phyloP scores from a whole-genome alignment of 192 early-diverging fungal genomes.

The Lobosporangium transversale region DNA sequence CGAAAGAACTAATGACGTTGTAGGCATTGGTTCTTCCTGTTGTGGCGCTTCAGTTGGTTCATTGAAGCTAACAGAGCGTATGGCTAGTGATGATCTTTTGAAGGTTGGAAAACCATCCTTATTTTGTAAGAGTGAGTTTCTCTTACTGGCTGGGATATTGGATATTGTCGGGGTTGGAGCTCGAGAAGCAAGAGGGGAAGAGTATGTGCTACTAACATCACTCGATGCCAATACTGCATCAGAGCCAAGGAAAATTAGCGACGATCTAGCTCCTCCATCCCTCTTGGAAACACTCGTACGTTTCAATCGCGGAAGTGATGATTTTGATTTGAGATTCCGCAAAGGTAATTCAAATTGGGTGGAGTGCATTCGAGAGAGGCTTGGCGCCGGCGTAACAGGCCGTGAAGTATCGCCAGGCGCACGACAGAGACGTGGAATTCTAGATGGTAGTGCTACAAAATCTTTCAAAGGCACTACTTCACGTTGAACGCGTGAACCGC shows the following conservation, averaged over 20 bases:
- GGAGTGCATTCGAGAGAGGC: conserved; percentile 28
- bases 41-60: too few relatives aligned
- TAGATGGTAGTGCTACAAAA: conserved; percentile 41
- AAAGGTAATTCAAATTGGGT: conserved; percentile 25
- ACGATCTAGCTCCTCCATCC: conserved; percentile 2
- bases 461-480: conserved; percentile 39
- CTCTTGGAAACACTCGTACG: conserved; percentile 6
- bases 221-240: background rate
- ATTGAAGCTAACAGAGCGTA: conserved; percentile 32
- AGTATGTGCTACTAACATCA: conserved; percentile 3
- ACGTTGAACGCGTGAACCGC: conserved; percentile 31
- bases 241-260: background rate
- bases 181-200: conserved; percentile 19
- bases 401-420: conserved; percentile 23
- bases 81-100: conserved; percentile 27
- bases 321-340: conserved; percentile 23
- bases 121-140: conserved; percentile 11
- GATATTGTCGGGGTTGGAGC: conserved; percentile 12
- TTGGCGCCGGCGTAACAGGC: conserved; percentile 23
- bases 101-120: conserved; percentile 38
- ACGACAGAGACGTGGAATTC: conserved; percentile 31
- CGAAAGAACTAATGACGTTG: too few relatives aligned
- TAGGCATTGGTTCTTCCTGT: too few relatives aligned
- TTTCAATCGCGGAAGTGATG: conserved; percentile 38
- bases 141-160: background rate